Percentiles rank a stretch among this genome's conserved stretches.
These are phyloP conservation scores for Spathaspora gorwiae DNA, from an alignment of 805 yeast species.

Conservation along the genomic window DNA sequence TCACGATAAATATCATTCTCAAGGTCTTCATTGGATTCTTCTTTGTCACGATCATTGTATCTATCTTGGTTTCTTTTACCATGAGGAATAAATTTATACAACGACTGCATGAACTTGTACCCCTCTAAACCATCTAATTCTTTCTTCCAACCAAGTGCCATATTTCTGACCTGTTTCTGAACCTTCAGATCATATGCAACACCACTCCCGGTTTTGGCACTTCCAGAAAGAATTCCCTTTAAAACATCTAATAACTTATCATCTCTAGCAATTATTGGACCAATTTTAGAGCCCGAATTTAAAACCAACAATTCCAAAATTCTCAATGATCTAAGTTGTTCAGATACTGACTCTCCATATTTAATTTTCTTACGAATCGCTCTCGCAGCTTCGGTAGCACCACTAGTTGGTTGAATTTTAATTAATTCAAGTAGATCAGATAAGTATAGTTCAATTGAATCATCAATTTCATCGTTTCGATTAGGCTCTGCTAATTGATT, in stretches of 20 bases:
- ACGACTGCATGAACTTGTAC: slow-evolving; percentile 43
- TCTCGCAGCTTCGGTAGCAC: slow-evolving; percentile 76
- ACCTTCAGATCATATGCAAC: slow-evolving; percentile 38
- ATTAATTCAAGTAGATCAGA: slow-evolving; percentile 55
- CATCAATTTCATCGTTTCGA: slow-evolving; percentile 36
- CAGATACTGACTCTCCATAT: slow-evolving; percentile 59
- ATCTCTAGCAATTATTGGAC: slow-evolving; percentile 56
- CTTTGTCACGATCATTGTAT: slow-evolving; percentile 4
- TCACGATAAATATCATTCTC: neutral
- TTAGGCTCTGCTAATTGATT: slow-evolving; percentile 46
- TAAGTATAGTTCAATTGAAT: slow-evolving; percentile 41
- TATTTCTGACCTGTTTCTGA: slow-evolving; percentile 41
- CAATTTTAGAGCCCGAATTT: slow-evolving; percentile 41
- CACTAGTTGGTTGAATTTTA: slow-evolving; percentile 29
- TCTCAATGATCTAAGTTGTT: slow-evolving; percentile 62
- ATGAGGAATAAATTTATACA: slow-evolving; percentile 44
- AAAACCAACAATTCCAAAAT: slow-evolving; percentile 35
- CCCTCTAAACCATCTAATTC: slow-evolving; percentile 50
- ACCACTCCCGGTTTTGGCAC: slow-evolving; percentile 30
- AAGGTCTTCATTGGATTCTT: neutral
- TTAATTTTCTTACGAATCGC: slow-evolving; percentile 85
- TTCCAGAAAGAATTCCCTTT: slow-evolving; percentile 42
- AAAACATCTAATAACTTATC: slow-evolving; percentile 62
- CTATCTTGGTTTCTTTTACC: slow-evolving; percentile 11
- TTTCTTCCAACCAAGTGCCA: slow-evolving; percentile 65